A percentile compares a stretch with the other conserved stretches of the same genome.
These are phyloP conservation scores for Lachnellula hyalina DNA, from an alignment of 2,329 filamentous ascomycete species.

Conservation along the genomic window DNA sequence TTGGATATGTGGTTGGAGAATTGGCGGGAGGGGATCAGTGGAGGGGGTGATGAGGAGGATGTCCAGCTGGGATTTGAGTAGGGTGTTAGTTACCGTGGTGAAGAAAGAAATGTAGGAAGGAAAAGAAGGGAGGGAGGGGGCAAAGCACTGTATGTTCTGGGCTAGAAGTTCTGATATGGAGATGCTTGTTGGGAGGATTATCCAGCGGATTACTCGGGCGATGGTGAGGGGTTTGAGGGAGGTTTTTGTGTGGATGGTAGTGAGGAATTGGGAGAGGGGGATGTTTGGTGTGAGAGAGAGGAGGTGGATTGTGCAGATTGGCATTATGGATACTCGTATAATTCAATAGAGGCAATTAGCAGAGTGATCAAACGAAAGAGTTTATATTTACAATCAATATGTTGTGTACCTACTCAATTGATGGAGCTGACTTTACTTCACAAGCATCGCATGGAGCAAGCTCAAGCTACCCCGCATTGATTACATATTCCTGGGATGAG, in stretches of 20 bases:
- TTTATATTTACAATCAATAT: too few relatives aligned
- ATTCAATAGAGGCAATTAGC: not conserved
- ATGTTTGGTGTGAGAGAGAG: slow-evolving; percentile 34
- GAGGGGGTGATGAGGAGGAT: slow-evolving; percentile 40
- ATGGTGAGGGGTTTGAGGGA: slow-evolving; percentile 36
- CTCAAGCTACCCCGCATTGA: too few relatives aligned
- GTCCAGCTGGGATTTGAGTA: slow-evolving; percentile 32
- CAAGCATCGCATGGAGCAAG: too few relatives aligned
- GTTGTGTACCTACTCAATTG: too few relatives aligned
- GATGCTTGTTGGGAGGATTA: slow-evolving; percentile 40
- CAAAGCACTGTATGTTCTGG: slow-evolving; percentile 21
- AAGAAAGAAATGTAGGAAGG: not conserved
- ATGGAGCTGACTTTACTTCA: too few relatives aligned
- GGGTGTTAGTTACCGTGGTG: not conserved
- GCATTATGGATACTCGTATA: slow-evolving; percentile 35
- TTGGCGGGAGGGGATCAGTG: slow-evolving; percentile 25
- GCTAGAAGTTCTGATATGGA: slow-evolving; percentile 38
- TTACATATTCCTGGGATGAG: too few relatives aligned
- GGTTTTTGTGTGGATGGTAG: slow-evolving; percentile 30
- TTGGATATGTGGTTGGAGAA: slow-evolving; percentile 23
- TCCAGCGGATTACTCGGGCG: slow-evolving; percentile 42
- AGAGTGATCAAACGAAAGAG: too few relatives aligned
- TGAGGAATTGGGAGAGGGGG: slow-evolving; percentile 35
- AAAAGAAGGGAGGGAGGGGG: not conserved
- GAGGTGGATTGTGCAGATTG: slow-evolving; percentile 43